Evolutionary conservation across 805 yeast species (phyloP), one percentile per base, ranked within the genome.

Genomic region (Saccharomycodes ludwigii): DNA sequence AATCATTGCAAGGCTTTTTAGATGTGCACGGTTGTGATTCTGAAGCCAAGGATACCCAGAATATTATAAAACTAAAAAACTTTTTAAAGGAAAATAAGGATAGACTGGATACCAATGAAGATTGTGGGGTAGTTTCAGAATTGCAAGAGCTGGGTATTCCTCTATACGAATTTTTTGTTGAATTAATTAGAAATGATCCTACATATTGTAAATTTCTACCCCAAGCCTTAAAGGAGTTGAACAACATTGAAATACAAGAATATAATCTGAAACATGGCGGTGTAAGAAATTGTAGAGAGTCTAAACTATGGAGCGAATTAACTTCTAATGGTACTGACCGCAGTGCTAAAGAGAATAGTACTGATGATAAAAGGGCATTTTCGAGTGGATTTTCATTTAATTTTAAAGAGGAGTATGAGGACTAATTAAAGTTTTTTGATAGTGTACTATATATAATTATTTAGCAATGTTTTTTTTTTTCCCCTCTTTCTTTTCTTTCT

Each of bases 151-250:
- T 63, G 1, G 52, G 57, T 4, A 58, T 76, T 41, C 85, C 86
- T 1, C 62, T 80, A 2, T 77, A 56, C 44, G 81, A 75, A 37
- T 57, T 71, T 36, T 80, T 81, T 47, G 51, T 61, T 20, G 71
- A 65, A 35, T 58, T 74, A 21, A 55, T 80, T 40, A 46, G 50
- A 22, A 38, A 50, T 12, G 55, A 58, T 34, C 43, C 48, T 2
- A 66, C 68, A 2, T 55, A 56, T 33, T 48, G 49, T 9, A 47
- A 48, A 2, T 48, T 58, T 9, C 47, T 73, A 26, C 42, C 44
- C 1, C 24, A 41, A 12, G 67, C 68, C 0, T 36, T 66, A 20
- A 39, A 32, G 6, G 52, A 53, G 28, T 40, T 68, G 47, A 42
- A 39, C 22, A 40, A 37, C 11, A 40, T 62, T 10, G 70, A 63